Conservation (phyloP, 129 eudicot genomes). For the Chrysanthemum seticuspe region DNA sequence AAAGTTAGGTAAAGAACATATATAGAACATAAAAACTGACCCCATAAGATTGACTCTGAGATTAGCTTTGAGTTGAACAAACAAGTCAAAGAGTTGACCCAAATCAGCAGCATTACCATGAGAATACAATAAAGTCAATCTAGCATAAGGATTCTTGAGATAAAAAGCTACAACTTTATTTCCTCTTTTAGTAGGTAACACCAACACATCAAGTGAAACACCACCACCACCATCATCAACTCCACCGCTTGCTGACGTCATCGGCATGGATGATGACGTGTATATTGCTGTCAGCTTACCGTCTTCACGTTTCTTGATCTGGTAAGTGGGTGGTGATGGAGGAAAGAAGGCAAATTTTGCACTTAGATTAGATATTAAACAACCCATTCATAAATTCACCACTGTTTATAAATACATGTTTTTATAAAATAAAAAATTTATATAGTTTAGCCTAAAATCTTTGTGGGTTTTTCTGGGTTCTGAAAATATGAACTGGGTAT, state of each 20-base stretch:
- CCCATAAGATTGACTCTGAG: slow-evolving; percentile 97
- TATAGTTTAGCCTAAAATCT: background rate
- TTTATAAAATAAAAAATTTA: background rate
- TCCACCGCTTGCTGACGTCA: slow-evolving; percentile 30
- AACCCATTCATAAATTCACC: slow-evolving; percentile 52
- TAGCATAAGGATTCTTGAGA: slow-evolving; percentile 73
- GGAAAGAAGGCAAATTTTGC: slow-evolving; percentile 90
- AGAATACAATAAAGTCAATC: slow-evolving; percentile 77
- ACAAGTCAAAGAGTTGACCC: slow-evolving; percentile 94
- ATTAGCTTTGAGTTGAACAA: slow-evolving; percentile 96
- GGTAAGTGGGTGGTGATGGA: slow-evolving; percentile 77
- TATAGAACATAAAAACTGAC: slow-evolving; percentile 37
- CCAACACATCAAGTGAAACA: slow-evolving; percentile 60
- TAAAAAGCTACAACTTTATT: slow-evolving; percentile 92
- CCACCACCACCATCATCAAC: slow-evolving; percentile 43
- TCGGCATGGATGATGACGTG: slow-evolving; percentile 56
- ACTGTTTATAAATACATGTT: background rate
- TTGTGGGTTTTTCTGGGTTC: slow-evolving; percentile 5
- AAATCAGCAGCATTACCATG: slow-evolving; percentile 99
- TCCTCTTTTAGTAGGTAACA: slow-evolving; percentile 69
- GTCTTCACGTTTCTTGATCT: slow-evolving; percentile 66
- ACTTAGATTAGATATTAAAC: slow-evolving; percentile 64
- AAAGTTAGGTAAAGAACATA: slow-evolving; percentile 24
- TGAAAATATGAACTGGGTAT: background rate
- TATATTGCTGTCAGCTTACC: slow-evolving; percentile 62